Percentiles rank a stretch among this genome's conserved stretches.
Evolutionary conservation across 139 green algal genomes (phyloP).

Genomic region (Chlamydomonas urium): DNA sequence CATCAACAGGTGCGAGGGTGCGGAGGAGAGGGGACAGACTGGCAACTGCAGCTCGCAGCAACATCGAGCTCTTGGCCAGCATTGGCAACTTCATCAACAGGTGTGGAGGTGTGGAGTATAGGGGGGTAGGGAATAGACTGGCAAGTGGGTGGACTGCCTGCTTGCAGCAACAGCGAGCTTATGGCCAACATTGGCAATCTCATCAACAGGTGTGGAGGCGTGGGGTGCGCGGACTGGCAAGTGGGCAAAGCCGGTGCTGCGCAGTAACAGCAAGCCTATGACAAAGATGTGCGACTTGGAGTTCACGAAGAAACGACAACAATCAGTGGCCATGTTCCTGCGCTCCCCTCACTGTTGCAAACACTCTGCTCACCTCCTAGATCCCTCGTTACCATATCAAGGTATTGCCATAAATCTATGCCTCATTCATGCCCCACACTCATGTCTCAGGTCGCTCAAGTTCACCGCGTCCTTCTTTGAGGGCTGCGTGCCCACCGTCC

Average conservation of each 20-base stretch:
- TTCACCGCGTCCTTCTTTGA: constrained; percentile 72
- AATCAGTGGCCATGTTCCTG: too few species aligned
- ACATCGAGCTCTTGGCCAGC: constrained; percentile 93
- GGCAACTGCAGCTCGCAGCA: constrained; percentile 73
- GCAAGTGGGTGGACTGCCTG: constrained; percentile 86
- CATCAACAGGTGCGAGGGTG: constrained; percentile 53
- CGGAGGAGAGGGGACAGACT: neutral
- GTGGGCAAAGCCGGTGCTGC: too few species aligned
- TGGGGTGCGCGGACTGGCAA: too few species aligned
- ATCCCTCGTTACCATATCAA: too few species aligned
- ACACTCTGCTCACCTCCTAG: too few species aligned
- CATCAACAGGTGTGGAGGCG: constrained; percentile 53
- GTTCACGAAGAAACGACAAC: too few species aligned
- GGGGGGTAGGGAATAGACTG: constrained; percentile 79
- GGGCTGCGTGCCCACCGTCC: constrained; percentile 17
- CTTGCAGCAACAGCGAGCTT: constrained; percentile 87
- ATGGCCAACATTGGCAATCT: constrained; percentile 94
- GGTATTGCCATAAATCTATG: too few species aligned
- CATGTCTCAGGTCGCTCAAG: too few species aligned
- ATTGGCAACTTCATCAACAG: constrained; percentile 83
- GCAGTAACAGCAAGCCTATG: too few species aligned
- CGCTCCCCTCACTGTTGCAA: too few species aligned
- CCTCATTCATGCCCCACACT: neutral
- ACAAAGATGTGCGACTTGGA: too few species aligned
- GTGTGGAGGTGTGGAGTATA: too few species aligned